Evolutionary conservation across 2,329 filamentous ascomycete genomes (phyloP), one percentile per base, ranked within the genome.

Genomic region (Ramularia endophylla): DNA sequence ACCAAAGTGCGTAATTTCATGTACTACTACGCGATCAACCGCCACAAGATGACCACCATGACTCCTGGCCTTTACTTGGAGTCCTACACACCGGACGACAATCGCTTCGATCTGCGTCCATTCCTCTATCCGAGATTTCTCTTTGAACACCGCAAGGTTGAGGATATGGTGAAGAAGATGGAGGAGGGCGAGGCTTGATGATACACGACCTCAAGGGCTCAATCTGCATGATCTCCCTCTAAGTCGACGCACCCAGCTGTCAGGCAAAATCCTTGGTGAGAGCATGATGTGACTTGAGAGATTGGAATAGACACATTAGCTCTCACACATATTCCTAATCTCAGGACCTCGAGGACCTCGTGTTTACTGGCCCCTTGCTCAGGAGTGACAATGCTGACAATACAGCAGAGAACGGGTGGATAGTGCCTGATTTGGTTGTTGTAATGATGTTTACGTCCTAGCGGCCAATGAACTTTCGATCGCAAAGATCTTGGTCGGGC

Each of bases 11-110:
- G 30, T 62, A 54, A 60, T 45, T 65, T 65, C 70, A 52, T 77
- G 68, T 60, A 69, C 48, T 77, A 71, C 54, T 81, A 83, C 54
- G 69, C 73, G 0, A 77, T 82, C 50, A 83, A 83, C 54, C 64
- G 80, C 8, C 80, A 83, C 59, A 84, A 84, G 63, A 72, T 74
- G 60, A 80, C 77, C 1, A 71, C 75, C 7, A 60, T 79, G 36
- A 81, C 78, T 1, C 78, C 78, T 0, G 69, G 71, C 3, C 66
- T 78, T 28, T 78, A 81, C 51, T 60, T 70, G 8, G 62, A 69
- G 40, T 59, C 64, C 11, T 80, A 81, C 50, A 69, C 61, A 15
- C 61, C 61, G 9, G 61, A 63, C 38, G 62, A 65, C 43, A 80
- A 82, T 50, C 61, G 78, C 3, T 78, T 71, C 47, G 78, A 81